phyloP scores from a whole-genome alignment of 2,329 filamentous ascomycete genomes.

The Colletotrichum sp. region DNA sequence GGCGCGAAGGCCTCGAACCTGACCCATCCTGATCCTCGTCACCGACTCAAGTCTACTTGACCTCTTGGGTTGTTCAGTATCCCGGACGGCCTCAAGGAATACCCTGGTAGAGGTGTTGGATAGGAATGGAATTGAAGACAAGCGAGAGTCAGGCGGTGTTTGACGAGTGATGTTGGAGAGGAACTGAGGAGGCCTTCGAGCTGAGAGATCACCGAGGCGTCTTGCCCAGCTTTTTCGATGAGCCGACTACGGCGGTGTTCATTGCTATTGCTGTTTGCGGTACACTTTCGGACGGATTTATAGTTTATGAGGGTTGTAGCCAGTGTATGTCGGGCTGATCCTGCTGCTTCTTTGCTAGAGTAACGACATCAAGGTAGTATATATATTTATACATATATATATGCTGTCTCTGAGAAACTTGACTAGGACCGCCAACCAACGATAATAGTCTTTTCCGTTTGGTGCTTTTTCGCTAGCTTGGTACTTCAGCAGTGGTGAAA shows the following conservation, averaged over 20 bases:
- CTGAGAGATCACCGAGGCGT: neutral
- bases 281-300: rapidly evolving
- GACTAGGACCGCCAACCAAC: rapidly evolving
- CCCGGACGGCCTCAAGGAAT: rapidly evolving
- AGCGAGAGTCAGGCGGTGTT: neutral
- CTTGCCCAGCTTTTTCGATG: neutral
- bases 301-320: neutral
- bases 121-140: neutral
- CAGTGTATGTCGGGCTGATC: neutral
- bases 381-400: neutral
- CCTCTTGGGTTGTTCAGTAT: neutral
- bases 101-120: neutral
- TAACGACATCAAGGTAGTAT: neutral
- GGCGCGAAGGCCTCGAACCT: neutral
- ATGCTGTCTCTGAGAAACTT: neutral
- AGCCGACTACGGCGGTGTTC: neutral
- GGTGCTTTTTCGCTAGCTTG: neutral
- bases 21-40: neutral
- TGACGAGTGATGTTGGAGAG: neutral
- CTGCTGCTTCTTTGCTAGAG: neutral
- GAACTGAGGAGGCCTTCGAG: neutral
- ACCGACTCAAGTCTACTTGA: neutral
- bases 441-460: neutral
- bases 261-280: neutral
- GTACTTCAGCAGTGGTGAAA: neutral